Percentiles rank a stretch among this genome's conserved stretches.
Conservation (phyloP, 129 eudicot genomes). For the Dittrichia graveolens region DNA sequence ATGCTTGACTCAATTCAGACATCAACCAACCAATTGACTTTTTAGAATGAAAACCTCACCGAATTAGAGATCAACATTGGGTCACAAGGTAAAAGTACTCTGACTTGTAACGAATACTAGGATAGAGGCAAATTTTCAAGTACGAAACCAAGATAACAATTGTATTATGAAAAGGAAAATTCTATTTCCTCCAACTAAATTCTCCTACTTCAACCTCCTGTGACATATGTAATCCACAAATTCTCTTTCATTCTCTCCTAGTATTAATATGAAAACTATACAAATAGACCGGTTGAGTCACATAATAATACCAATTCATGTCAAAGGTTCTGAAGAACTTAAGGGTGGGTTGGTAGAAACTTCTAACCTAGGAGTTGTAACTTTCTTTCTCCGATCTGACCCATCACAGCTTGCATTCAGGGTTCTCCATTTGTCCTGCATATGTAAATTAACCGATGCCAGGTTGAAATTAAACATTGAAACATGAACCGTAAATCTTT, state of each 20-base stretch:
- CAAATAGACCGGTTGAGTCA: neutral
- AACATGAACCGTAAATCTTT: neutral
- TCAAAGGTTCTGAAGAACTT: neutral
- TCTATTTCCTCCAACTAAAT: no score
- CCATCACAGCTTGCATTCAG: constrained; percentile 9
- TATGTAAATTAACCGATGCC: neutral
- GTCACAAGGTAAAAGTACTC: no score
- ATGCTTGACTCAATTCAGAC: neutral
- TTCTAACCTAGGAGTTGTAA: constrained; percentile 7
- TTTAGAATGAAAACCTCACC: no score
- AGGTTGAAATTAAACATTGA: neutral
- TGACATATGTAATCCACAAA: no score
- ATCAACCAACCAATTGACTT: neutral
- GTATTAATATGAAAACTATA: no score
- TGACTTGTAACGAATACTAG: neutral
- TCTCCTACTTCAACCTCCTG: no score
- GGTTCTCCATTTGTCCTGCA: constrained; percentile 53
- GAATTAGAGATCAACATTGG: no score
- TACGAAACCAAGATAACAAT: neutral
- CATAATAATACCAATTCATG: neutral
- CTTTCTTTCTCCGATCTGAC: constrained; percentile 11
- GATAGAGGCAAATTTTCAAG: neutral
- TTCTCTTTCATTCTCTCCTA: no score
- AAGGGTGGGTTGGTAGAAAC: constrained; percentile 13
- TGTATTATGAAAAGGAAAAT: no score